A percentile compares a stretch with the other conserved stretches of the same genome.
Evolutionary conservation across 1,284 basidiomycete genomes (phyloP).

Genomic region (Malassezia yamatoensis): DNA sequence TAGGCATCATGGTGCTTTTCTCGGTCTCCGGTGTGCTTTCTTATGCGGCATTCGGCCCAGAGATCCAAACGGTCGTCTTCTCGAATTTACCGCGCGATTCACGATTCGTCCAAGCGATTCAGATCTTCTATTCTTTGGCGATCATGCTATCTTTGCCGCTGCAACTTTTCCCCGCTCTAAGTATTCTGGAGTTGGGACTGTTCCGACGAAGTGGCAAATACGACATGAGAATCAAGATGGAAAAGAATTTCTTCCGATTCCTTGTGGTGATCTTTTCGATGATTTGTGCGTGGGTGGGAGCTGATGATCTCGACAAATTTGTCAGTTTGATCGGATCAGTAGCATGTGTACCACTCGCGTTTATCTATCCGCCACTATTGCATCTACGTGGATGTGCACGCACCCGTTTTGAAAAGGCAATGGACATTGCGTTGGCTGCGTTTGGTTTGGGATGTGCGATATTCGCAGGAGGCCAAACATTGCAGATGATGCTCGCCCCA

Average conservation of each 20-base stretch:
- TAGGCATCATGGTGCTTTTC: slow-evolving; percentile 66
- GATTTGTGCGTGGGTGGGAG: slow-evolving; percentile 69
- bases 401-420: slow-evolving; percentile 60
- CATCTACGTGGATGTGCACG: slow-evolving; percentile 73
- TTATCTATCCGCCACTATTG: slow-evolving; percentile 81
- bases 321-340: slow-evolving; percentile 86
- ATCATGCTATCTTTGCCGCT: slow-evolving; percentile 88
- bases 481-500: slow-evolving; percentile 43
- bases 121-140: slow-evolving; percentile 55
- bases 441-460: slow-evolving; percentile 74
- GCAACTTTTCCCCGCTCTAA: slow-evolving; percentile 81
- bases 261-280: slow-evolving; percentile 66
- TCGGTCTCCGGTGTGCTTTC: slow-evolving; percentile 78
- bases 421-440: slow-evolving; percentile 66
- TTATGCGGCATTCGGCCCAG: slow-evolving; percentile 76
- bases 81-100: slow-evolving; percentile 79
- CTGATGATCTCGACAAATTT: slow-evolving; percentile 88
- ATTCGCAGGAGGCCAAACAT: slow-evolving; percentile 74
- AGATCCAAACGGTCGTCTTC: slow-evolving; percentile 85
- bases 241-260: slow-evolving; percentile 84
- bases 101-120: slow-evolving; percentile 77
- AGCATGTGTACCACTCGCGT: slow-evolving; percentile 88
- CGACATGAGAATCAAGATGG: slow-evolving; percentile 65
- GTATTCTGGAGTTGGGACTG: slow-evolving; percentile 94
- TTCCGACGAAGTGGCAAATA: slow-evolving; percentile 76